A percentile compares a stretch with the other conserved stretches of the same genome.
Conservation (phyloP, 1,284 basidiomycete genomes). For the Trametes hirsuta region DNA sequence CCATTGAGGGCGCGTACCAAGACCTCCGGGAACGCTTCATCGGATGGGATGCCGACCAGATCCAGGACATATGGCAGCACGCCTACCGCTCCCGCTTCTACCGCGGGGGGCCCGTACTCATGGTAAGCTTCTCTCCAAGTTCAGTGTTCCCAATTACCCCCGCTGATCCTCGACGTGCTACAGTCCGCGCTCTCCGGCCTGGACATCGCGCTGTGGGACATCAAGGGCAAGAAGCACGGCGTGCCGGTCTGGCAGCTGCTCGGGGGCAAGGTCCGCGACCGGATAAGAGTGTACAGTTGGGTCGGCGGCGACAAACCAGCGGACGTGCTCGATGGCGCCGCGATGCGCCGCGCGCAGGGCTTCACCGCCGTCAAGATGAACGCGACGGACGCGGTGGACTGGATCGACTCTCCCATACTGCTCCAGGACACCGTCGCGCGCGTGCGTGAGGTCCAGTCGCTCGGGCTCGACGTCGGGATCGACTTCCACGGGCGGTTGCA, state of each 20-base stretch:
- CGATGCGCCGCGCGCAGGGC: constrained; percentile 65
- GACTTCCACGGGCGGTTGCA: constrained; percentile 71
- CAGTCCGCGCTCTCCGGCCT: constrained; percentile 58
- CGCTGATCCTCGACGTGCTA: background rate
- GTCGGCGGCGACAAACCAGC: constrained; percentile 74
- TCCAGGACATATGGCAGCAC: constrained; percentile 74
- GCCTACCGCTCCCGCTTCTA: constrained; percentile 74
- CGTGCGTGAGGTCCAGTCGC: constrained; percentile 62
- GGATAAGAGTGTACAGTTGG: constrained; percentile 67
- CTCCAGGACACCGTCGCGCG: constrained; percentile 64
- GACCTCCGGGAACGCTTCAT: constrained; percentile 67
- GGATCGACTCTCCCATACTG: constrained; percentile 53
- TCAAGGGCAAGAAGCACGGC: constrained; percentile 78
- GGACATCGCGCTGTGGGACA: constrained; percentile 69
- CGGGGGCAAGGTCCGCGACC: constrained; percentile 70
- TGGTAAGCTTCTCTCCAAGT: constrained; percentile 45
- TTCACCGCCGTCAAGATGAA: constrained; percentile 85
- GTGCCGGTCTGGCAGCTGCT: constrained; percentile 78
- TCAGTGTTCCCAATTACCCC: background rate
- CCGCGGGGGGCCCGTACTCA: constrained; percentile 73
- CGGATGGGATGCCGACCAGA: constrained; percentile 71
- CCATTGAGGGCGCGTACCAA: constrained; percentile 70
- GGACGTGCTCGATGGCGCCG: constrained; percentile 65
- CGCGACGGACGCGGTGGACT: constrained; percentile 54
- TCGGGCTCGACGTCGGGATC: constrained; percentile 69